Evolutionary conservation across 2,329 filamentous ascomycete genomes (phyloP).

Genomic region (Botryotinia convoluta): DNA sequence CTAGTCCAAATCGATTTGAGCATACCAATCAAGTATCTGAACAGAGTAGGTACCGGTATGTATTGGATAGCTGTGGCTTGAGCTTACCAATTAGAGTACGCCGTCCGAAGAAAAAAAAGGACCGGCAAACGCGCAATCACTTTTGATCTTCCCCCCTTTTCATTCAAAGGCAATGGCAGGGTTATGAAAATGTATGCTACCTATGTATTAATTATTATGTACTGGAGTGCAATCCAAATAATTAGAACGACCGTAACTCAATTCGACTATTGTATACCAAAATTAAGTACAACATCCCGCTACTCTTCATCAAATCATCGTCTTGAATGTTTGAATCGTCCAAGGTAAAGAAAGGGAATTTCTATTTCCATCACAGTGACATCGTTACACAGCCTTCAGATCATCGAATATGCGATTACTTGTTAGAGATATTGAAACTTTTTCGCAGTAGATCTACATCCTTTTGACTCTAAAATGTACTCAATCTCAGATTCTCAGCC

Average conservation of each 20-base stretch:
- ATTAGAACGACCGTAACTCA: not conserved
- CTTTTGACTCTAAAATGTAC: not conserved
- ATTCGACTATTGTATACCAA: not conserved
- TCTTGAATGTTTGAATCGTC: not conserved
- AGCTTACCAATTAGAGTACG: not conserved
- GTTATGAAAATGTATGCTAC: not conserved
- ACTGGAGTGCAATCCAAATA: not conserved
- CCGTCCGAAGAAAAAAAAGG: not conserved
- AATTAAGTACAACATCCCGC: not conserved
- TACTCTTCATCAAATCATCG: not conserved
- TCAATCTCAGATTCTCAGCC: constrained; percentile 11
- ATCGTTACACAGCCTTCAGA: not conserved
- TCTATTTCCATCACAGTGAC: not conserved
- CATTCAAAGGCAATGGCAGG: not conserved
- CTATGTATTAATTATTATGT: not conserved
- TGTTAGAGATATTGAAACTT: not conserved
- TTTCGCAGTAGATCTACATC: not conserved
- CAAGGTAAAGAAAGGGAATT: not conserved
- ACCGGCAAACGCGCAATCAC: constrained; percentile 17
- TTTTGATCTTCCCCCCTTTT: not conserved
- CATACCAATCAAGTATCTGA: not conserved
- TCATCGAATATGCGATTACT: not conserved
- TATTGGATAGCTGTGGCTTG: not conserved
- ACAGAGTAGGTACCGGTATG: not conserved
- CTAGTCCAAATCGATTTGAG: not conserved